Conservation (phyloP, 1,284 basidiomycete species). For the Kwoniella shivajii region DNA sequence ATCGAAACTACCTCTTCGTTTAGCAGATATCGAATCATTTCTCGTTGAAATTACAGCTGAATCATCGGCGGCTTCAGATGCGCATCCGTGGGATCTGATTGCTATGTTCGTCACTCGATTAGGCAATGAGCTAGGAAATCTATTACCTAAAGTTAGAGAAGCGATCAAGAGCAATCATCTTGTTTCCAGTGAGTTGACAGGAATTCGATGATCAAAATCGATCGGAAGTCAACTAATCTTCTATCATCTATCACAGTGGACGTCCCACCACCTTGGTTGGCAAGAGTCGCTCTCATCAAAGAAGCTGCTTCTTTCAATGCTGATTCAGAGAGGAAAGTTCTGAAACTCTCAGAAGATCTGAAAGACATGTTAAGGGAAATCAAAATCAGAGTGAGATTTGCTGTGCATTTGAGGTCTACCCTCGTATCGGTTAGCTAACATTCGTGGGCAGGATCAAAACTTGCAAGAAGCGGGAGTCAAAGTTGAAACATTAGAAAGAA, state of each 20-base stretch:
- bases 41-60: slow-evolving; percentile 64
- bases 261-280: slow-evolving; percentile 81
- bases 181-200: slow-evolving; percentile 65
- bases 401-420: neutral
- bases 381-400: slow-evolving; percentile 59
- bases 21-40: slow-evolving; percentile 69
- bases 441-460: slow-evolving; percentile 70
- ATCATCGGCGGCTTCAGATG: slow-evolving; percentile 50
- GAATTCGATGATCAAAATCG: neutral
- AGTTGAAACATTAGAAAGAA: slow-evolving; percentile 89
- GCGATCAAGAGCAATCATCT: slow-evolving; percentile 64
- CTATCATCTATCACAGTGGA: slow-evolving; percentile 60
- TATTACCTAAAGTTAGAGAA: slow-evolving; percentile 72
- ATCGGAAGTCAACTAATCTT: neutral
- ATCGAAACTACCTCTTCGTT: slow-evolving; percentile 73
- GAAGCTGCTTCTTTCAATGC: slow-evolving; percentile 79
- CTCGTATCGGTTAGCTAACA: neutral
- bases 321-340: slow-evolving; percentile 85
- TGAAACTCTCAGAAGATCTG: slow-evolving; percentile 83
- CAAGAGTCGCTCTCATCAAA: slow-evolving; percentile 84
- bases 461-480: slow-evolving; percentile 88
- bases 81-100: slow-evolving; percentile 75
- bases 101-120: slow-evolving; percentile 69
- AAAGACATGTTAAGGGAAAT: slow-evolving; percentile 81
- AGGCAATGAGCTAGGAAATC: slow-evolving; percentile 67